Evolutionary conservation across 371 early-diverging fungal genomes (phyloP).

Genomic region (Mucor racemosus): DNA sequence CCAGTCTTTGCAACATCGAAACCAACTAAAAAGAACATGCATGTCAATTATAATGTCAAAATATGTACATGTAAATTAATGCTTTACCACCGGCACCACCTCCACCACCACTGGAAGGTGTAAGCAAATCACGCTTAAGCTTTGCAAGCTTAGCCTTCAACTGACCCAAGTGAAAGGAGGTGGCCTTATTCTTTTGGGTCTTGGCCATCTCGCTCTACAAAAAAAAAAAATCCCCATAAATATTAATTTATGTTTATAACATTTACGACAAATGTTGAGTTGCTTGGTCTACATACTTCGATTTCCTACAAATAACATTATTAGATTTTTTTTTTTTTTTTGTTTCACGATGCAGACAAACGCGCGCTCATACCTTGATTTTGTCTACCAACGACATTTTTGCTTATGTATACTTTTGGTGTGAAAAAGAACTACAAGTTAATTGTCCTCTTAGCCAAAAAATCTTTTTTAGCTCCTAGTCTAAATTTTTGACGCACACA

Average conservation of each 20-base stretch:
- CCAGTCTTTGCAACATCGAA: slow-evolving; percentile 98
- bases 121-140: slow-evolving; percentile 90
- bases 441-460: slow-evolving; percentile 1
- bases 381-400: slow-evolving; percentile 33
- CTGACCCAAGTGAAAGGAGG: slow-evolving; percentile 98
- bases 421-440: background rate
- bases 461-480: slow-evolving; percentile 9
- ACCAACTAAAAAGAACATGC: slow-evolving; percentile 62
- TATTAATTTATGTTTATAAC: background rate
- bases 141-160: slow-evolving; percentile 99
- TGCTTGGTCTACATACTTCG: slow-evolving; percentile 44
- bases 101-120: slow-evolving; percentile 83
- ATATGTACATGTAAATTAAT: background rate
- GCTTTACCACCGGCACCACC: slow-evolving; percentile 72
- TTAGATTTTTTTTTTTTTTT: background rate
- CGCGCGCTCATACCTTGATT: slow-evolving; percentile 31
- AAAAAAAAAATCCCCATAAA: background rate
- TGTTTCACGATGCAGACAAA: no score
- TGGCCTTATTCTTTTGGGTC: slow-evolving; percentile 89
- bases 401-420: background rate
- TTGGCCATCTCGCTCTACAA: slow-evolving; percentile 68
- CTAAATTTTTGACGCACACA: slow-evolving; percentile 4
- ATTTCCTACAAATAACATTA: slow-evolving; percentile 53
- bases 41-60: background rate
- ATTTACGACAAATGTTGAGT: background rate